A percentile compares a stretch with the other conserved stretches of the same genome.
Evolutionary conservation across 1,284 basidiomycete genomes (phyloP).

Genomic region (Fomitopsis schrenkii): DNA sequence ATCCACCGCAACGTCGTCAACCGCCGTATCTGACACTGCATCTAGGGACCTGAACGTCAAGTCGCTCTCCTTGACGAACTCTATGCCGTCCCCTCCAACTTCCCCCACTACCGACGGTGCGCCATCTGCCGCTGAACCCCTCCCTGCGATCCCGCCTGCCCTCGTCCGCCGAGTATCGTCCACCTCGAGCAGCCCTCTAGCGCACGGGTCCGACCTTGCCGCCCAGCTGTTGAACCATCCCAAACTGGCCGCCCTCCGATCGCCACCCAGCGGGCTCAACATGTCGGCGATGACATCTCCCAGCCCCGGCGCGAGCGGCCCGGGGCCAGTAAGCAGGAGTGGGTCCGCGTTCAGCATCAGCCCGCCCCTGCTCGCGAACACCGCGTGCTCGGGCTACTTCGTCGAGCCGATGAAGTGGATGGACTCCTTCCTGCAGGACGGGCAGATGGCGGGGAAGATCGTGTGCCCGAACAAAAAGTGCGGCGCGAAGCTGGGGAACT

Average conservation of each 20-base stretch:
- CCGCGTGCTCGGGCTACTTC: conserved; percentile 93
- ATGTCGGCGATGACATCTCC: conserved; percentile 28
- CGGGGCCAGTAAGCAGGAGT: conserved; percentile 11
- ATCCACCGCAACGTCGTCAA: neutral
- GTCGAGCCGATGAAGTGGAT: conserved; percentile 99
- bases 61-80: neutral
- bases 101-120: neutral
- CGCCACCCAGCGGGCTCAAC: conserved; percentile 23
- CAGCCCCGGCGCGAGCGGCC: conserved; percentile 1
- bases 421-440: conserved; percentile 73
- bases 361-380: conserved; percentile 67
- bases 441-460: conserved; percentile 84
- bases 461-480: conserved; percentile 90
- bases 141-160: conserved; percentile 10
- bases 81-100: neutral
- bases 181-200: conserved; percentile 15
- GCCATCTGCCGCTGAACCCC: conserved; percentile 2
- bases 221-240: conserved; percentile 50
- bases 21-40: neutral
- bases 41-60: neutral
- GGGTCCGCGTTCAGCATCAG: conserved; percentile 29
- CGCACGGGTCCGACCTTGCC: conserved; percentile 41
- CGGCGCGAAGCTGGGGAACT: conserved; percentile 88
- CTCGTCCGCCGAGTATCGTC: conserved; percentile 10
- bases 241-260: conserved; percentile 48